Evolutionary conservation across 495 filamentous ascomycete species (phyloP).

Genomic region (Cryomyces antarcticus): DNA sequence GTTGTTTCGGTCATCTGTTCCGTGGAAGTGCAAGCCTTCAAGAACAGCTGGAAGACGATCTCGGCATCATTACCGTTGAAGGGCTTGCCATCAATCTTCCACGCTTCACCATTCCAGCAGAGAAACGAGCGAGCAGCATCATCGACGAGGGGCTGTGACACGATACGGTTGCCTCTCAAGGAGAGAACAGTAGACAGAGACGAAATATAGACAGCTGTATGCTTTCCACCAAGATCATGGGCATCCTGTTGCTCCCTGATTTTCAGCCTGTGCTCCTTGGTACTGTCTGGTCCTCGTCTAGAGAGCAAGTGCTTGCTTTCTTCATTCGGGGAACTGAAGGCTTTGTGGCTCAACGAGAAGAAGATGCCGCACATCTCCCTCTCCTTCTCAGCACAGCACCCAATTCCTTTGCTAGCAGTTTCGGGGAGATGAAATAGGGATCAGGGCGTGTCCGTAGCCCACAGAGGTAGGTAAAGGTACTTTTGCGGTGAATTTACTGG

Average conservation of each 20-base stretch:
- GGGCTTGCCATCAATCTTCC: constrained; percentile 39
- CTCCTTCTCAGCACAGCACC: too few relatives aligned
- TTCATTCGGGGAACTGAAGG: constrained; percentile 17
- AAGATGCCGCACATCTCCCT: constrained; percentile 44
- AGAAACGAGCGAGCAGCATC: constrained; percentile 41
- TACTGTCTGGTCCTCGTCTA: constrained; percentile 37
- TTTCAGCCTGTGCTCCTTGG: constrained; percentile 7
- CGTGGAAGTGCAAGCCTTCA: constrained; percentile 8
- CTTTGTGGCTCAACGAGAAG: constrained; percentile 27
- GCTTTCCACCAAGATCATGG: background rate
- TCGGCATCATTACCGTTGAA: constrained; percentile 61
- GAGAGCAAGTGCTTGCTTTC: constrained; percentile 24
- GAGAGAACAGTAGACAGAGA: constrained; percentile 75
- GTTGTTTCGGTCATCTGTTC: background rate
- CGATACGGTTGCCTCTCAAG: constrained; percentile 52
- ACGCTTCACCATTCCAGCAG: constrained; percentile 99
- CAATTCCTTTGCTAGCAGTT: too few relatives aligned
- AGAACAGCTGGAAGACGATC: constrained; percentile 42
- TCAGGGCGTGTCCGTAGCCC: too few relatives aligned
- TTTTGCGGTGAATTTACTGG: too few relatives aligned
- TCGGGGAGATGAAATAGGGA: too few relatives aligned
- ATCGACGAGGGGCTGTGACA: constrained; percentile 54
- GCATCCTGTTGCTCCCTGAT: background rate
- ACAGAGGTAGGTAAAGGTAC: too few relatives aligned
- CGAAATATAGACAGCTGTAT: constrained; percentile 24